phyloP scores from a whole-genome alignment of 306 rosid genomes.

The Quercus berberidifolia region DNA sequence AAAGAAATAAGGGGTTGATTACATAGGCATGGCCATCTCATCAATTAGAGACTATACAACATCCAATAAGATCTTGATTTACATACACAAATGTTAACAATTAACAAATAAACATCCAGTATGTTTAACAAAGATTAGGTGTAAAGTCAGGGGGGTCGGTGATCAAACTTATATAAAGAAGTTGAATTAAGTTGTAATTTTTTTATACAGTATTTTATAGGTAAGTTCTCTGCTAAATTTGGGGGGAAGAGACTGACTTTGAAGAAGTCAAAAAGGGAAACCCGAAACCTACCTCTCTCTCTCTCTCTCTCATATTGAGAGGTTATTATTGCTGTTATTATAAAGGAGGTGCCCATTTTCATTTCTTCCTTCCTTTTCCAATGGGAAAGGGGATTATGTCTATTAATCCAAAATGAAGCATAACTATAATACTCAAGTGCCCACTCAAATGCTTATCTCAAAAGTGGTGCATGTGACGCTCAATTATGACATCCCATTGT shows the following conservation, averaged over 20 bases:
- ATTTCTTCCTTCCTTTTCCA: conserved; percentile 1
- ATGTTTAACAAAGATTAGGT: conserved; percentile 46
- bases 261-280: conserved; percentile 33
- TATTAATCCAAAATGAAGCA: conserved; percentile 19
- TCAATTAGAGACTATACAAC: conserved; percentile 9
- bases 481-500: conserved; percentile 60
- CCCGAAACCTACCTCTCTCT: too few relatives aligned
- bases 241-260: conserved; percentile 10
- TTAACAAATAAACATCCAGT: conserved; percentile 26
- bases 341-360: conserved; percentile 18
- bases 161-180: conserved; percentile 38
- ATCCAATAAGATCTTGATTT: conserved; percentile 21
- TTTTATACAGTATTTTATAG: conserved; percentile 11
- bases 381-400: conserved; percentile 11
- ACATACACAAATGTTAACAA: conserved; percentile 5
- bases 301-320: conserved; percentile 16
- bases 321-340: conserved; percentile 23
- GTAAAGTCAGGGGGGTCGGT: conserved; percentile 46
- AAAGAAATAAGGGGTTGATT: not conserved
- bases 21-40: conserved; percentile 23
- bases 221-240: conserved; percentile 23
- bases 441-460: conserved; percentile 47
- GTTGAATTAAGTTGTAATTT: not conserved
- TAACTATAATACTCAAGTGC: conserved; percentile 46
- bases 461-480: conserved; percentile 58